Evolutionary conservation across 208 protist genomes (phyloP), one percentile per base, ranked within the genome.

Genomic region (Acanthamoeba triangularis): DNA sequence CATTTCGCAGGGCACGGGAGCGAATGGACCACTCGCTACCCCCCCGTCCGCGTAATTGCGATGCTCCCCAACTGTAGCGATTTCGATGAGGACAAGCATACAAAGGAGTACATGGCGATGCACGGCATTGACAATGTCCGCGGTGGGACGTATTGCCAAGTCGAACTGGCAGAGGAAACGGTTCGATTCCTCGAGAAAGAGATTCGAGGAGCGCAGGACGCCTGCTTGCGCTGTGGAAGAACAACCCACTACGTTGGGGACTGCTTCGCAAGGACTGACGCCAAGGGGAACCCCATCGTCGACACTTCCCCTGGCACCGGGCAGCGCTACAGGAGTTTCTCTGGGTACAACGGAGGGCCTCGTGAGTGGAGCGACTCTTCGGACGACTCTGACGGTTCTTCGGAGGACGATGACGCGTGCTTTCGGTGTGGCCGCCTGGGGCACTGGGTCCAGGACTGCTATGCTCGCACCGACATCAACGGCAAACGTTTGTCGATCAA

Each of bases 91-190:
- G 72, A 80, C 35, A 44, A 30, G 72, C 72, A 47, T 25, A 44
- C 35, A n/a, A 80, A 80, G 72, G 30, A 80, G 35, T 80, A 44
- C 72, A 80, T 80, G 72, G 72, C 72, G 3, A 30, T 47, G 72
- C 35, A 80, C 72, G 72, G 72, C 72, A 80, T 80, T n/a, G 72
- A 80, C 23, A 80, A 80, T 44, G 72, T 80, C 35, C 72, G 11
- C 72, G 72, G 72, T 25, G 72, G 72, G 30, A n/a, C 72, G 2
- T 80, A 80, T n/a, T 80, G 30, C 30, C 25, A n/a, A 18, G 72
- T 80, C 72, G 35, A 30, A 30, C 72, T 80, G 30, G 25, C 72
- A 18, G 30, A 80, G 18, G 72, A 47, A n/a, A 30, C 25, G 72
- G 72, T 44, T 30, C 72, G 35, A 8, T 30, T 44, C 30, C 72